Evolutionary conservation across 169 alveolate species (phyloP).

Genomic region (Plasmodium billcollinsi): DNA sequence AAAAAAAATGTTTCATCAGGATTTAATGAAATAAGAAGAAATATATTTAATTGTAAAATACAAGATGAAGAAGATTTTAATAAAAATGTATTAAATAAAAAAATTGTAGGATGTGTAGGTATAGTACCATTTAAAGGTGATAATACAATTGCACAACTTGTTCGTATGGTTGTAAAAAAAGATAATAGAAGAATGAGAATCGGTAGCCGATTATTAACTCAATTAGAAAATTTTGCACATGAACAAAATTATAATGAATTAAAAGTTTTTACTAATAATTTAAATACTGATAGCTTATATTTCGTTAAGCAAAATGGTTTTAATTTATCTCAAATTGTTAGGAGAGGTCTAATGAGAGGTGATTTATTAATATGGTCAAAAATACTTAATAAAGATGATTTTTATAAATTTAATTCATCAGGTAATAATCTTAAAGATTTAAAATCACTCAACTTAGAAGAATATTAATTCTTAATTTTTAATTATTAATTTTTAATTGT

Average conservation of each 20-base stretch:
- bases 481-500: neutral
- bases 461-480: conserved; percentile 14
- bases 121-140: conserved; percentile 88
- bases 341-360: conserved; percentile 93
- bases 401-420: conserved; percentile 70
- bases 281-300: conserved; percentile 89
- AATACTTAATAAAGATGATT: conserved; percentile 82
- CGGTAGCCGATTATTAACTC: conserved; percentile 89
- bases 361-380: conserved; percentile 91
- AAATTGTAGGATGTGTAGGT: conserved; percentile 91
- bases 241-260: conserved; percentile 90
- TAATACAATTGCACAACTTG: conserved; percentile 88
- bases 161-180: conserved; percentile 89
- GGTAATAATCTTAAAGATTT: conserved; percentile 24
- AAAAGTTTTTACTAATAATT: conserved; percentile 90
- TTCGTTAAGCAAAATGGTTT: conserved; percentile 91
- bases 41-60: conserved; percentile 16
- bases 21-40: conserved; percentile 39
- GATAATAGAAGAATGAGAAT: conserved; percentile 91
- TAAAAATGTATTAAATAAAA: conserved; percentile 33
- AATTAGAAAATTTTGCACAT: conserved; percentile 89
- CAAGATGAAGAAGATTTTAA: conserved; percentile 61
- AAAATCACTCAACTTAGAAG: conserved; percentile 36
- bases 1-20: conserved; percentile 24
- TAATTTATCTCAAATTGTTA: conserved; percentile 88